A percentile compares a stretch with the other conserved stretches of the same genome.
phyloP scores from a whole-genome alignment of 2,329 filamentous ascomycete genomes.

The Remersonia thermophila region DNA sequence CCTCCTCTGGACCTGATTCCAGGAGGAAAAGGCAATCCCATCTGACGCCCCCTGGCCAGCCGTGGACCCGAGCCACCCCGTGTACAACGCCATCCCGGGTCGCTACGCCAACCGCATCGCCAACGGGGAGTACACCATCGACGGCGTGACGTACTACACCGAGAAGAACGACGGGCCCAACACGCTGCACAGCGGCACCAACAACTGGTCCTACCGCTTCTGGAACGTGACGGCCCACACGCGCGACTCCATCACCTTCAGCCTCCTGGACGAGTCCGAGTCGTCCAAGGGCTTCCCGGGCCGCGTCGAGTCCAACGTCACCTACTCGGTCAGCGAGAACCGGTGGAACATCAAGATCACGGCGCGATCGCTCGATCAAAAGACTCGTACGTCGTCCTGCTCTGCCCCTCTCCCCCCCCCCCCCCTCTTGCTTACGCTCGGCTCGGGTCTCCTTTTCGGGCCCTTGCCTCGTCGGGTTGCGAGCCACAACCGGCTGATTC shows the following conservation, averaged over 20 bases:
- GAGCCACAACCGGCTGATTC: too few species aligned
- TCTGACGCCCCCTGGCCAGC: too few species aligned
- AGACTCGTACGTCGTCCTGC: constrained; percentile 25
- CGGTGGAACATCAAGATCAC: constrained; percentile 49
- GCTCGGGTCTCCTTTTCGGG: constrained; percentile 1
- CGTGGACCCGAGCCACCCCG: constrained; percentile 39
- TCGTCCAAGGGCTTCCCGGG: constrained; percentile 50
- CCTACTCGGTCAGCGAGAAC: constrained; percentile 45
- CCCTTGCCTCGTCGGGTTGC: too few species aligned
- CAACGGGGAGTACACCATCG: constrained; percentile 42
- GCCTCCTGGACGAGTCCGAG: constrained; percentile 46
- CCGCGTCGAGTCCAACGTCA: constrained; percentile 46
- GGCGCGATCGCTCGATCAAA: constrained; percentile 38
- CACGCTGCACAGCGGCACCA: constrained; percentile 45
- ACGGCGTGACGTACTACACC: constrained; percentile 39
- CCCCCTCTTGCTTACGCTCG: too few species aligned
- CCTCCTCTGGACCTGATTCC: too few species aligned
- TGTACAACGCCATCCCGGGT: constrained; percentile 50
- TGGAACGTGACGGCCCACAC: constrained; percentile 48
- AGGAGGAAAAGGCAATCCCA: too few species aligned
- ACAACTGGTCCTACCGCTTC: constrained; percentile 51
- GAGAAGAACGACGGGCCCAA: constrained; percentile 41
- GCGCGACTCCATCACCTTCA: constrained; percentile 49
- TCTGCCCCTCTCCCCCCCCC: too few species aligned
- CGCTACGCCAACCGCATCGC: constrained; percentile 55